Evolutionary conservation across 2,329 filamentous ascomycete species (phyloP).

Genomic region (Claviceps fusiformis): DNA sequence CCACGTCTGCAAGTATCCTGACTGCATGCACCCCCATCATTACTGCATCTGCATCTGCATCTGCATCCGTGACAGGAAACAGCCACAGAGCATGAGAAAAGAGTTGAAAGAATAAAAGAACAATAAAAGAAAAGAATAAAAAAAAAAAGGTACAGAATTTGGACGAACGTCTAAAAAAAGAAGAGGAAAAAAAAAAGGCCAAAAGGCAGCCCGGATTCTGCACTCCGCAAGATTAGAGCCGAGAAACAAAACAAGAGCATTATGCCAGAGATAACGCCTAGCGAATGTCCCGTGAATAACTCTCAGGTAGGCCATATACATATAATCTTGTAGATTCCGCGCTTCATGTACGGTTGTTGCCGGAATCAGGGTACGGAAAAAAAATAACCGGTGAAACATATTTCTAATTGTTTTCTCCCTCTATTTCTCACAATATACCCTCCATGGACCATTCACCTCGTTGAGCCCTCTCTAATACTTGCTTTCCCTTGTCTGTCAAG

Average conservation of each 20-base stretch:
- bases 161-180: no score
- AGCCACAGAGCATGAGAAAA: background rate
- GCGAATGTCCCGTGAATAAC: background rate
- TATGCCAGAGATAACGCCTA: background rate
- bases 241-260: no score
- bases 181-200: no score
- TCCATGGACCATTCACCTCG: conserved; percentile 38
- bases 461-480: conserved; percentile 38
- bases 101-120: background rate
- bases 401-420: no score
- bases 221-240: background rate
- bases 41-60: no score
- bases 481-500: conserved; percentile 38
- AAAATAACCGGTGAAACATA: background rate
- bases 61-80: no score
- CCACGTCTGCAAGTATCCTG: no score
- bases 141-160: no score
- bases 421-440: conserved; percentile 24
- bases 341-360: background rate
- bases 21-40: no score
- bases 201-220: no score
- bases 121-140: no score
- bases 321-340: background rate
- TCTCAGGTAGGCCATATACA: background rate
- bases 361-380: background rate